Evolutionary conservation across 2,329 filamentous ascomycete species (phyloP), one percentile per base, ranked within the genome.

Genomic region (Trichoderma arundinaceum): DNA sequence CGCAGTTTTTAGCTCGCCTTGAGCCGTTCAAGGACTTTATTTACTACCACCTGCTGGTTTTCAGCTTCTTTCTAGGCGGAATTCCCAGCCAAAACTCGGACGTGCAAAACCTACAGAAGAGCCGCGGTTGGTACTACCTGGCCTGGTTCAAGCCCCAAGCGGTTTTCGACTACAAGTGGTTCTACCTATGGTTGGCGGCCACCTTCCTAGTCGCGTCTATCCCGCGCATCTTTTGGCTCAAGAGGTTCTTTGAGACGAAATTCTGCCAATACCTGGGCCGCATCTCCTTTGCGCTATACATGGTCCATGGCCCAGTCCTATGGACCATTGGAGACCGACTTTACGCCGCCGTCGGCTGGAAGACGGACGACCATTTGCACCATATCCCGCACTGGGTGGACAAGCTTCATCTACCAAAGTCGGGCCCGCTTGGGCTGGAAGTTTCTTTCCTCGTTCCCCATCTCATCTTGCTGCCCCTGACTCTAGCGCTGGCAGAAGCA

Each of bases 111-210:
- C 75, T 91, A 1, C 76, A 79, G 28, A 79, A 79, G 28, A 86
- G 83, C 15, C 82, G 85, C 0, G 87, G 88, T 2, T 90, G 87
- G 87, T 81, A 83, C 68, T 86, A 81, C 68, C 75, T 89, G 13
- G 86, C 86, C 0, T 82, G 81, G 66, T 77, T 91, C 65, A 89
- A 88, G 67, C 87, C 88, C 0, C 86, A 90, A 71, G 88, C 88
- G 1, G 84, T 88, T 10, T 89, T 81, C 69, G 86, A 90, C 72
- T 83, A 82, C 72, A 90, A 90, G 74, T 90, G 87, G 87, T 90
- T 90, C 75, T 90, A 83, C 72, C 80, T 90, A 2, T 88, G 88
- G 72, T 86, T 82, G 78, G 87, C 86, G 0, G 81, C 88, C 1
- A 77, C 80, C 28, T 80, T 88, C 60, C 73, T 88, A 0, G 82